Evolutionary conservation across 1,139 yeast genomes (phyloP).

Genomic region (Yamadazyma spencermartinsiae): DNA sequence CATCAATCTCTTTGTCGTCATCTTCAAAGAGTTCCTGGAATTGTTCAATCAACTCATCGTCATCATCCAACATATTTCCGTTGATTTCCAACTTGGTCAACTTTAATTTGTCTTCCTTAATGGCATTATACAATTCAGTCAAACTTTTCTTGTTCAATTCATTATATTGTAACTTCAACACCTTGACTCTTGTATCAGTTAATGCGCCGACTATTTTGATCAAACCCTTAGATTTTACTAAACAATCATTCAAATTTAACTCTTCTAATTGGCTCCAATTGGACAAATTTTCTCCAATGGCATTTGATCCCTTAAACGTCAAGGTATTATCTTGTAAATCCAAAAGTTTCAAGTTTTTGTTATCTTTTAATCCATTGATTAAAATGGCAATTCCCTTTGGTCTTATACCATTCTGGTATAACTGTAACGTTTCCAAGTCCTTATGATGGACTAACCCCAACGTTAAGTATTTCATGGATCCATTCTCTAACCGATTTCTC

Average conservation of each 20-base stretch:
- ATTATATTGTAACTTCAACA: slow-evolving; percentile 80
- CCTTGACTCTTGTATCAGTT: slow-evolving; percentile 46
- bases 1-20: slow-evolving; percentile 78
- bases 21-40: slow-evolving; percentile 59
- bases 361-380: slow-evolving; percentile 69
- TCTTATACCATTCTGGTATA: slow-evolving; percentile 95
- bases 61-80: slow-evolving; percentile 77
- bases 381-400: slow-evolving; percentile 85
- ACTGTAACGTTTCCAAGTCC: slow-evolving; percentile 68
- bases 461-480: slow-evolving; percentile 79
- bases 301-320: slow-evolving; percentile 68
- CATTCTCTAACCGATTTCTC: slow-evolving; percentile 93
- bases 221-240: slow-evolving; percentile 78
- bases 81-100: slow-evolving; percentile 75
- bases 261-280: slow-evolving; percentile 57
- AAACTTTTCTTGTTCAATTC: slow-evolving; percentile 76
- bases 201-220: slow-evolving; percentile 46
- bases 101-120: slow-evolving; percentile 56
- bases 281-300: slow-evolving; percentile 47
- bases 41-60: slow-evolving; percentile 34
- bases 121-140: slow-evolving; percentile 52
- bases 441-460: slow-evolving; percentile 75
- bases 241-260: slow-evolving; percentile 85
- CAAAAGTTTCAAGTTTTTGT: slow-evolving; percentile 61
- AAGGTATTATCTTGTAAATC: slow-evolving; percentile 96